These are phyloP conservation scores for Dactylellina sp. DNA, from an alignment of 2,329 filamentous ascomycete genomes.

Conservation along the genomic window DNA sequence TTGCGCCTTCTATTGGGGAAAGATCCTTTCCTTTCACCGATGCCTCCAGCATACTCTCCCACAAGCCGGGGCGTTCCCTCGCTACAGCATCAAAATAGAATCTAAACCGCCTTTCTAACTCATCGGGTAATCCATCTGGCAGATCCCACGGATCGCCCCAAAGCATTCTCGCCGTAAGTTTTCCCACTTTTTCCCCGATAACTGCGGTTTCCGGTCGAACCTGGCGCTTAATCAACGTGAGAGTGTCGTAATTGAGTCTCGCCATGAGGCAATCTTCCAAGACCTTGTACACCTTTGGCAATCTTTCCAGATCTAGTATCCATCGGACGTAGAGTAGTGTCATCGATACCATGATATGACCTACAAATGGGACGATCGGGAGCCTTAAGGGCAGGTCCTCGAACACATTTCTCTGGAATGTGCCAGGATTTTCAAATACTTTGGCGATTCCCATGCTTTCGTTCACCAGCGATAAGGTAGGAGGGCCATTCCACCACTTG, in stretches of 20 bases:
- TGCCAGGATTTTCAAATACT: neutral
- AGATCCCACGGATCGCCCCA: neutral
- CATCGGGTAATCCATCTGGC: neutral
- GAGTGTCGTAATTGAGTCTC: conserved; percentile 14
- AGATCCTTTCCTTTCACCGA: neutral
- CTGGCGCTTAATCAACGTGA: conserved; percentile 1
- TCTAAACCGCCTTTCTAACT: conserved; percentile 4
- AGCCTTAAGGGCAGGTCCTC: neutral
- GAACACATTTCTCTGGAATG: neutral
- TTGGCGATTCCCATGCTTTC: neutral
- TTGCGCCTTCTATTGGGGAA: neutral
- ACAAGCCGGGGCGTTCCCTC: neutral
- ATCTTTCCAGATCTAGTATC: conserved; percentile 6
- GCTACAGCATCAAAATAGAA: conserved; percentile 5
- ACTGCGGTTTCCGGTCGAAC: conserved; percentile 13
- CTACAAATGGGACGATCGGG: neutral
- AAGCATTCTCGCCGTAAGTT: neutral
- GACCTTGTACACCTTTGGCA: neutral
- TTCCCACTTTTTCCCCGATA: neutral
- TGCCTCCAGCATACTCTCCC: conserved; percentile 7
- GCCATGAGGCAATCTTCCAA: conserved; percentile 5
- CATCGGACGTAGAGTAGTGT: conserved; percentile 10
- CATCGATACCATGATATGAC: neutral
- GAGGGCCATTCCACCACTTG: neutral
- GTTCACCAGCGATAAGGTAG: neutral